Conservation (phyloP, 441 rosid genomes). For the Adansonia gregorii region DNA sequence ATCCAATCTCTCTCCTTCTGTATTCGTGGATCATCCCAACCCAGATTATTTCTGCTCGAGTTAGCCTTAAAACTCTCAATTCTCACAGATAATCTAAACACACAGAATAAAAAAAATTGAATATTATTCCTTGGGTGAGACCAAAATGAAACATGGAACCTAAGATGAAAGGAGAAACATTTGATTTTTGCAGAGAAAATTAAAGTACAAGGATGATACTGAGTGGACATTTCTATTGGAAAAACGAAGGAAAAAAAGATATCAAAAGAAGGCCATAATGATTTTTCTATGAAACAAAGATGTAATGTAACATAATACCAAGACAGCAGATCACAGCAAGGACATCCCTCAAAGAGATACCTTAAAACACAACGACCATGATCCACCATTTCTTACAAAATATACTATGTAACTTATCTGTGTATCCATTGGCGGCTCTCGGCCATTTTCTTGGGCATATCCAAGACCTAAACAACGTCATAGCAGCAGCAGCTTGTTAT, state of each 20-base stretch:
- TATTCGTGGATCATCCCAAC: too few species aligned
- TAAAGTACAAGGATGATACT: constrained; percentile 33
- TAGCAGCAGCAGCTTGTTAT: background rate
- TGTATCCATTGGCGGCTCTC: constrained; percentile 37
- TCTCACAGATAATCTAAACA: background rate
- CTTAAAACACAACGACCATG: constrained; percentile 34
- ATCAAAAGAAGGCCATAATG: constrained; percentile 28
- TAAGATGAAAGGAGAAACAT: constrained; percentile 37
- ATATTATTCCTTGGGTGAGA: constrained; percentile 27
- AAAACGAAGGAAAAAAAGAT: constrained; percentile 14
- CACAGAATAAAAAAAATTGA: too few species aligned
- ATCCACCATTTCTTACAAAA: constrained; percentile 43
- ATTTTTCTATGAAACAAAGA: constrained; percentile 52
- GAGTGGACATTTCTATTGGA: constrained; percentile 44
- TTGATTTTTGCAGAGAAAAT: constrained; percentile 36
- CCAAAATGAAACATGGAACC: constrained; percentile 33
- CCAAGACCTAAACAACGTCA: constrained; percentile 35
- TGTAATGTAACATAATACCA: constrained; percentile 40
- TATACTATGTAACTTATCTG: constrained; percentile 25
- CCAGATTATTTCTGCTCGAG: too few species aligned
- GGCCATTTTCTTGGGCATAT: constrained; percentile 31
- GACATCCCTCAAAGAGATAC: constrained; percentile 31
- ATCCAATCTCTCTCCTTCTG: too few species aligned
- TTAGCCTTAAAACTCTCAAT: too few species aligned
- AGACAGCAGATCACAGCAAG: constrained; percentile 38